Evolutionary conservation across 345 rosid genomes (phyloP), one percentile per base, ranked within the genome.

Genomic region (Firmiana major): DNA sequence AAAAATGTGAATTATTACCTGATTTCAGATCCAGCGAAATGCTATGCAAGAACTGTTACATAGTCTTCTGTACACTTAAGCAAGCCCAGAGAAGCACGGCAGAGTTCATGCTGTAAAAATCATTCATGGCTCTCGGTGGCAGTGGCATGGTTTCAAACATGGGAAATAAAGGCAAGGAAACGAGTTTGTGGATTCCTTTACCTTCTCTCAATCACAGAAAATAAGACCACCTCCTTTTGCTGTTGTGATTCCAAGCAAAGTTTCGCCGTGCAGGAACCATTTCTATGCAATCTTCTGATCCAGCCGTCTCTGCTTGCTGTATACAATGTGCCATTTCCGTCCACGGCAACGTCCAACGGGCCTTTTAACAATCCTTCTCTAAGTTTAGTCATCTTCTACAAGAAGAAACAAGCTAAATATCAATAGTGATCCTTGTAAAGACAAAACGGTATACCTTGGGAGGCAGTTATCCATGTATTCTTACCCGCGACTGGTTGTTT

Each of bases 221-320:
- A 89, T 26, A 38, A 88, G 67, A 3, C 83, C 84, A 34, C 87
- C 88, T 3, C 82, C 73, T 55, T 55, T 73, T 0, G 87, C 59
- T 15, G 64, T 38, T 51, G 63, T 68, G 24, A 88, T 62, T 45
- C 93, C 93, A 36, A 90, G 91, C 45, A 85, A 75, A 60, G 42
- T n/a, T 24, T 28, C 9, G 65, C 83, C 74, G 9, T 82, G 65
- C 12, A 84, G 9, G 83, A 63, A 26, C 86, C 90, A 21, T 84
- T 83, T 53, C 58, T 76, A 22, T 77, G 76, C 83, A 86, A 63
- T 78, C 86, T 84, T 73, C 82, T 85, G 28, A 90, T 78, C 93
- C 93, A 90, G 4, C 89, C 91, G 70, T 86, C 89, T 68, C 87
- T 80, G 0, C 73, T 79, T 45, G 81, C 93, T 17, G 88, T 79